Conservation (phyloP, 2,329 filamentous ascomycete genomes). For the Tympanopsis confertula region DNA sequence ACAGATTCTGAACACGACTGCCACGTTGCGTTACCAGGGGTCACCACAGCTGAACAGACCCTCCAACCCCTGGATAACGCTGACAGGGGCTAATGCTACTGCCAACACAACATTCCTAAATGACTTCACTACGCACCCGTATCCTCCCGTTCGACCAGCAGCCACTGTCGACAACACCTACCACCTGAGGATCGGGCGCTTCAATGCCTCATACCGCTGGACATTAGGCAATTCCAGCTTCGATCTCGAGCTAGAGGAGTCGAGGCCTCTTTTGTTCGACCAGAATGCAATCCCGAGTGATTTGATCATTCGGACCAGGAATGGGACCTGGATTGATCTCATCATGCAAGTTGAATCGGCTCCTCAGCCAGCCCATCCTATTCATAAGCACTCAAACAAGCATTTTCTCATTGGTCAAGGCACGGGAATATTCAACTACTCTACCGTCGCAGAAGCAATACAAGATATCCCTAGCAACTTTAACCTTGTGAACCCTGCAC, state of each 20-base stretch:
- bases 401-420: slow-evolving; percentile 29
- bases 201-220: slow-evolving; percentile 22
- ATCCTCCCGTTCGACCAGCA: slow-evolving; percentile 7
- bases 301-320: slow-evolving; percentile 17
- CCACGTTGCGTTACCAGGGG: slow-evolving; percentile 23
- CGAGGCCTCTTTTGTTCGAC: slow-evolving; percentile 20
- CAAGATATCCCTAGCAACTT: slow-evolving; percentile 21
- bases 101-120: not conserved
- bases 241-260: slow-evolving; percentile 13
- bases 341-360: slow-evolving; percentile 15
- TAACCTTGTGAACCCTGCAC: slow-evolving; percentile 27
- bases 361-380: slow-evolving; percentile 21
- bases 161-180: slow-evolving; percentile 9
- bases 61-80: slow-evolving; percentile 24
- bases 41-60: slow-evolving; percentile 6
- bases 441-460: slow-evolving; percentile 23
- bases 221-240: slow-evolving; percentile 16
- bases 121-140: not conserved
- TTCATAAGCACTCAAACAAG: slow-evolving; percentile 35
- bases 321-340: slow-evolving; percentile 22
- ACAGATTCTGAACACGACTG: slow-evolving; percentile 31
- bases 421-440: slow-evolving; percentile 22
- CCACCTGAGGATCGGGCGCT: slow-evolving; percentile 1
- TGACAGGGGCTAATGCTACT: slow-evolving; percentile 12
- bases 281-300: slow-evolving; percentile 10